Percentiles rank a stretch among this genome's conserved stretches.
phyloP scores from a whole-genome alignment of 352 stramenopile species.

The Pythium biforme region DNA sequence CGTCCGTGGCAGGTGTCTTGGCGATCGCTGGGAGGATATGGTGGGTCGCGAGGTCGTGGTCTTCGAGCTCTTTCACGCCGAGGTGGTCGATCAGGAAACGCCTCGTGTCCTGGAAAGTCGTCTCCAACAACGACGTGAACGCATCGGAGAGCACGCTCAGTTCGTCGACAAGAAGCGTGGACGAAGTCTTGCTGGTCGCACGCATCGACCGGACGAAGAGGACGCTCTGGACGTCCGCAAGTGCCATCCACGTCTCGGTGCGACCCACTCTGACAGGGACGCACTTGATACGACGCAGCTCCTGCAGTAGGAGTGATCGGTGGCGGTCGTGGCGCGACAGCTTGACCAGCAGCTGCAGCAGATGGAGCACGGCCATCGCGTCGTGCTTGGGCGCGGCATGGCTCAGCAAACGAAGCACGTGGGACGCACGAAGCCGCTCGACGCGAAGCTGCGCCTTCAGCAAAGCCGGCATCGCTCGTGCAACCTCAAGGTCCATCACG shows the following conservation, averaged over 20 bases:
- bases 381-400: slow-evolving; percentile 37
- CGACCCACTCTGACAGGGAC: slow-evolving; percentile 48
- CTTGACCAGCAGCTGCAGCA: slow-evolving; percentile 54
- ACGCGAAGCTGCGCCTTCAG: slow-evolving; percentile 65
- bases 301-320: slow-evolving; percentile 43
- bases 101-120: slow-evolving; percentile 26
- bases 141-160: slow-evolving; percentile 47
- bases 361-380: slow-evolving; percentile 33
- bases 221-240: slow-evolving; percentile 12
- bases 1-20: not conserved
- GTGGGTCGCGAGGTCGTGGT: slow-evolving; percentile 69
- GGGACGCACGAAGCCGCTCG: slow-evolving; percentile 59
- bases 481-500: slow-evolving; percentile 44
- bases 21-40: slow-evolving; percentile 56
- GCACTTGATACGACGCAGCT: slow-evolving; percentile 71
- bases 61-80: slow-evolving; percentile 59
- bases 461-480: slow-evolving; percentile 33
- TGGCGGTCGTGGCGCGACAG: slow-evolving; percentile 58
- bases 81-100: slow-evolving; percentile 54
- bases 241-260: slow-evolving; percentile 9
- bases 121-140: slow-evolving; percentile 34
- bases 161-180: slow-evolving; percentile 6
- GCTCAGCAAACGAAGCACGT: slow-evolving; percentile 57
- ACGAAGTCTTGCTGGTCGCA: not conserved
- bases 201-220: slow-evolving; percentile 18